Evolutionary conservation across 2,329 filamentous ascomycete species (phyloP).

Genomic region (Huntiella omanensis): DNA sequence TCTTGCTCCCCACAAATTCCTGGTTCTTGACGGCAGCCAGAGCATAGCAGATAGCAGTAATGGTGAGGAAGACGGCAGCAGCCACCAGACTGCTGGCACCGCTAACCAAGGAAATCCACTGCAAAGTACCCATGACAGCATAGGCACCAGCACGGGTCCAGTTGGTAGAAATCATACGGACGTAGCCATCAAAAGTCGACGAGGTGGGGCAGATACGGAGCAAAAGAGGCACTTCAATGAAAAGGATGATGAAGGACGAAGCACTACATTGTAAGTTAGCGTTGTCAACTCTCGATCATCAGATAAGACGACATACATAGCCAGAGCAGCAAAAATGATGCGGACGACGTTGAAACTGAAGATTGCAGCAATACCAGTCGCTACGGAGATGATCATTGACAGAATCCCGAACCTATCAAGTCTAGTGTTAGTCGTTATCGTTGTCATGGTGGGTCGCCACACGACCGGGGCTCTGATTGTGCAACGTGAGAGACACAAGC

Average conservation of each 20-base stretch:
- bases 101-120: constrained; percentile 62
- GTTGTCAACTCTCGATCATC: not conserved
- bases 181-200: constrained; percentile 65
- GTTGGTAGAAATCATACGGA: constrained; percentile 86
- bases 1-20: constrained; percentile 85
- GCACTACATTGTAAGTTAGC: constrained; percentile 27
- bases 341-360: constrained; percentile 32
- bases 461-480: no score
- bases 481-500: no score
- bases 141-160: constrained; percentile 92
- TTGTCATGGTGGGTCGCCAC: not conserved
- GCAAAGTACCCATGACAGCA: constrained; percentile 55
- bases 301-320: constrained; percentile 27
- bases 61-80: constrained; percentile 59
- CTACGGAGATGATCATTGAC: constrained; percentile 52
- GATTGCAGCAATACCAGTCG: constrained; percentile 49
- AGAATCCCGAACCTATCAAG: constrained; percentile 44
- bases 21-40: constrained; percentile 66
- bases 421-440: not conserved
- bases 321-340: constrained; percentile 33
- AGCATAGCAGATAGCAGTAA: constrained; percentile 66
- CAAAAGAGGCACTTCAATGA: constrained; percentile 81
- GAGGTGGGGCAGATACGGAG: constrained; percentile 97
- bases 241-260: constrained; percentile 56
- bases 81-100: constrained; percentile 59